Evolutionary conservation across 176 grass and related monocot species (phyloP), one percentile per base, ranked within the genome.

Genomic region (Aegilops bicornis): DNA sequence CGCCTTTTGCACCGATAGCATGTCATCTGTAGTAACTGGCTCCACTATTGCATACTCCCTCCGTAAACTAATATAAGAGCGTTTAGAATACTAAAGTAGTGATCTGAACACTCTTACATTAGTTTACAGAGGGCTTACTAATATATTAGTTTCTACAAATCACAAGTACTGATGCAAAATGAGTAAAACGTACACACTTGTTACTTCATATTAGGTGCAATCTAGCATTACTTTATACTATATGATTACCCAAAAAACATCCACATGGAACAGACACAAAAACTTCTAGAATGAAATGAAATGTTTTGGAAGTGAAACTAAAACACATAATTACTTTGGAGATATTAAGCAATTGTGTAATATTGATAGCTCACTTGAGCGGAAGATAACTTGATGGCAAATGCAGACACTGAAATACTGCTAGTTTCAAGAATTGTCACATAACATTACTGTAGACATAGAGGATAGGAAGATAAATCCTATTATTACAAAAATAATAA

Each of bases 111-210:
- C 27, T 27, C 27, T 27, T 27, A 27, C 27, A 27, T 27, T 27
- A 27, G 27, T 27, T 27, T 27, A 27, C 27, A 27, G 27, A 27
- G 27, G 27, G 27, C 27, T 27, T 80, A 77, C 27, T 19, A 82
- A 68, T 2, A 69, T 30, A 45, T 60, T 56, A 86, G 50, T 83
- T 81, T 29, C 68, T 50, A 73, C 54, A 83, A 12, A 83, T 61
- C 52, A 81, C 36, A 27, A 29, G 62, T 32, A 17, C 8, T 12
- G n/a, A 72, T 52, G 20, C 69, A 71, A 88, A 63, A 69, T 45
- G 30, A 48, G 50, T 50, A 77, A 14, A 77, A 59, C 14, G 36
- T 63, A 69, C 3, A 77, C 17, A 33, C 52, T 13, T 56, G 9
- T 22, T 78, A 69, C 10, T 69, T 25, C 59, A 78, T 83, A 19